Evolutionary conservation across 2,329 filamentous ascomycete species (phyloP).

Genomic region (Claviceps pusilla): DNA sequence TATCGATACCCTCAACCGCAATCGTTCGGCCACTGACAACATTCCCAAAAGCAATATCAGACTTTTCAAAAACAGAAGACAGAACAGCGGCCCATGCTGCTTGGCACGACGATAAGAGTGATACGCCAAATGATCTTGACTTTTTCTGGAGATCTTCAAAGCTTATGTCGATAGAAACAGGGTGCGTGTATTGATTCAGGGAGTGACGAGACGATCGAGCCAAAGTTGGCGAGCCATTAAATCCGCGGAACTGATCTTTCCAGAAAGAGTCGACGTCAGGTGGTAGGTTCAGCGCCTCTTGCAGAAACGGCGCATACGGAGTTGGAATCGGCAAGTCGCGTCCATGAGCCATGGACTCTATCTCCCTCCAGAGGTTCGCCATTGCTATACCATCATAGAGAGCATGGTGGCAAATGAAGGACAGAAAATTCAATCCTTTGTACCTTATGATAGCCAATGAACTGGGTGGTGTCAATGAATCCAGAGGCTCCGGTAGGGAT

Average conservation of each 20-base stretch:
- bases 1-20: constrained; percentile 48
- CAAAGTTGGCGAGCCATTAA: constrained; percentile 22
- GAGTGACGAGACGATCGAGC: constrained; percentile 8
- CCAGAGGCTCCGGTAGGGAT: constrained; percentile 24
- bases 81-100: constrained; percentile 57
- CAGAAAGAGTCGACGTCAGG: constrained; percentile 49
- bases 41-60: constrained; percentile 75
- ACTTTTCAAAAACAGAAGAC: constrained; percentile 33
- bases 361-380: constrained; percentile 50
- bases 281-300: constrained; percentile 35
- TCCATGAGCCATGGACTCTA: constrained; percentile 43
- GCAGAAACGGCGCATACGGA: constrained; percentile 49
- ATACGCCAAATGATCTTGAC: constrained; percentile 38
- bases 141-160: constrained; percentile 32
- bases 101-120: constrained; percentile 55
- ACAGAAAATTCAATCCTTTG: constrained; percentile 23
- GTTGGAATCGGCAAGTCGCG: constrained; percentile 31
- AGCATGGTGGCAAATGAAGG: constrained; percentile 56
- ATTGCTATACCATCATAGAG: constrained; percentile 78
- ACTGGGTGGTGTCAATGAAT: constrained; percentile 30
- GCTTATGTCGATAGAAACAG: constrained; percentile 18
- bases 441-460: constrained; percentile 28
- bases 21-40: constrained; percentile 66
- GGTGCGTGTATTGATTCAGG: constrained; percentile 16
- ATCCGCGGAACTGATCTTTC: constrained; percentile 37